Conservation (phyloP, 306 rosid genomes). For the Datisca glomerata region DNA sequence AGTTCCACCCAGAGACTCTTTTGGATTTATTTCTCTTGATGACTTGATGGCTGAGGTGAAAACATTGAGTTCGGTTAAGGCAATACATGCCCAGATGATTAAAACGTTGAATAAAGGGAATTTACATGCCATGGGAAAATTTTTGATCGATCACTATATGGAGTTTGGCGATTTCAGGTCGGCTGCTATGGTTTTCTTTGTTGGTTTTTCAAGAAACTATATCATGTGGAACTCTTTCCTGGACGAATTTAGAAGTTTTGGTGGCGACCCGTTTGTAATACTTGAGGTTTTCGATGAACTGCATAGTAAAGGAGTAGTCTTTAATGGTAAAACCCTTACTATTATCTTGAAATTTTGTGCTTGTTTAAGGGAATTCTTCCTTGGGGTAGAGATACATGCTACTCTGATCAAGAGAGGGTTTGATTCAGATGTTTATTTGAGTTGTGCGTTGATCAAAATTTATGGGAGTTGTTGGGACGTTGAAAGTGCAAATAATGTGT, state of each 20-base stretch:
- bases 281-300: slow-evolving; percentile 34
- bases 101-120: slow-evolving; percentile 27
- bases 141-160: slow-evolving; percentile 33
- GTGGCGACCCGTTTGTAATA: slow-evolving; percentile 31
- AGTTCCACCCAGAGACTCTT: too few relatives aligned
- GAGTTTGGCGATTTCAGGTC: slow-evolving; percentile 46
- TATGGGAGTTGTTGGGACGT: slow-evolving; percentile 41
- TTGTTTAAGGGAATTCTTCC: slow-evolving; percentile 23
- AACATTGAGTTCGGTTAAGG: slow-evolving; percentile 37
- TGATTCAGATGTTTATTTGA: slow-evolving; percentile 38
- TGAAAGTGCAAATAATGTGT: slow-evolving; percentile 40
- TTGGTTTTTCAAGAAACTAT: slow-evolving; percentile 33
- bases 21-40: slow-evolving; percentile 14
- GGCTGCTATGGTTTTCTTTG: slow-evolving; percentile 36
- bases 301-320: slow-evolving; percentile 25
- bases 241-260: slow-evolving; percentile 36
- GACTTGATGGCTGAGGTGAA: slow-evolving; percentile 16
- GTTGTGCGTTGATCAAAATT: slow-evolving; percentile 40
- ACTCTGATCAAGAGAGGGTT: slow-evolving; percentile 43
- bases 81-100: slow-evolving; percentile 38
- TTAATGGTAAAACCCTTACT: slow-evolving; percentile 34
- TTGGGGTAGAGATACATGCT: slow-evolving; percentile 49
- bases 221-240: slow-evolving; percentile 33
- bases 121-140: slow-evolving; percentile 20
- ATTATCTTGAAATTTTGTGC: slow-evolving; percentile 40